Evolutionary conservation across 257 asterid genomes (phyloP), one percentile per base, ranked within the genome.

Genomic region (Dorcoceras hygrometricum): DNA sequence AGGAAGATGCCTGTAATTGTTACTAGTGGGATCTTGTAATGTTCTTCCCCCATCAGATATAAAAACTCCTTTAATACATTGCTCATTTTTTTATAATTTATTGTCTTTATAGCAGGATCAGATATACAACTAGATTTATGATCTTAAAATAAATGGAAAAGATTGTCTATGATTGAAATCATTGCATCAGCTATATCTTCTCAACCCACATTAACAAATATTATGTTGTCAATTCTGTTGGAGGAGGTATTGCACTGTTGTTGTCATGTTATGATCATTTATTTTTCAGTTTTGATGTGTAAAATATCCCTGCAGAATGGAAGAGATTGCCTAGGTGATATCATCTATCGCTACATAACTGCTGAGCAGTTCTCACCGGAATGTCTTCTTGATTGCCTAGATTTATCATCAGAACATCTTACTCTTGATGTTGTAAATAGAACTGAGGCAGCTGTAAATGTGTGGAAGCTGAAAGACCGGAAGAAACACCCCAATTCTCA

Each of bases 311-410:
- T 82, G 79, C 95, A 94, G 99, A 94, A 79, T 70, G 95, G 96
- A 64, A 88, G 87, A 81, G 88, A 83, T 56, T 90, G 96, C 66
- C 66, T 94, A 67, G 98, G 98, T 34, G 98, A 94, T 60, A 81
- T 82, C 73, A 87, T 88, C 81, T 89, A 94, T 75, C 91, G 91
- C 57, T 83, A 81, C 78, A 69, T 94, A 71, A 88, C 89, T 26
- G 92, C 98, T 18, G 96, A 85, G 69, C 95, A 89, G 73, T 94
- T 94, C 80, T 82, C 93, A 14, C 96, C 99, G 1, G 96, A 87
- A 70, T 75, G 83, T 76, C 91, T 94, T 72, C 93, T 90, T 50
- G 96, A 87, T 74, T 88, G 90, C 82, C 86, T 94, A 24, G 95
- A 90, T 81, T 77, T 94, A 68, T 89, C 99, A 20, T 80, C 99